Conservation (phyloP, 495 filamentous ascomycete species). For the Thermothielavioides terrestris region DNA sequence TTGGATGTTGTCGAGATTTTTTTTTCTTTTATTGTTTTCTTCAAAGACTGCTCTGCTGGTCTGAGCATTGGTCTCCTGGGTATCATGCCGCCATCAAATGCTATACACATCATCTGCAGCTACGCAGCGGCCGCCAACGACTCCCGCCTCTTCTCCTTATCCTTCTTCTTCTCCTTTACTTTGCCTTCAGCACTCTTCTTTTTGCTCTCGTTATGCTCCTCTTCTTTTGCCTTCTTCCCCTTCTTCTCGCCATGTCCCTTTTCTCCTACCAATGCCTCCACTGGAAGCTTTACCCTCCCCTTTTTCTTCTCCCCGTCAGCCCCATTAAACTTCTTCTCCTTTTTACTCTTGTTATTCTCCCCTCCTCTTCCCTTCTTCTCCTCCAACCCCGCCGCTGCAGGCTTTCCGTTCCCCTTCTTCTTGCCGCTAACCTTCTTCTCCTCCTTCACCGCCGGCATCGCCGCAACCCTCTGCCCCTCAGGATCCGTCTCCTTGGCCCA, state of each 20-base stretch:
- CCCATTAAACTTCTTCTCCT: no score
- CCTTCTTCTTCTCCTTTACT: not conserved
- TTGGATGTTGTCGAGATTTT: not conserved
- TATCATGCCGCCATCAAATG: conserved; percentile 3
- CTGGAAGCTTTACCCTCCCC: not conserved
- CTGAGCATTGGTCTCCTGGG: not conserved
- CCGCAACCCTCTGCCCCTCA: conserved; percentile 21
- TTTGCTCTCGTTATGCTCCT: not conserved
- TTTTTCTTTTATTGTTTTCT: not conserved
- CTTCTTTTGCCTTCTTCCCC: not conserved
- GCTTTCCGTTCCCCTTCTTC: not conserved
- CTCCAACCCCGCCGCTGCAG: not conserved
- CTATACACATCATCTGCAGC: not conserved
- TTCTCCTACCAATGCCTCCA: not conserved
- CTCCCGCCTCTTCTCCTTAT: not conserved
- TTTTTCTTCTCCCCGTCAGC: conserved; percentile 1
- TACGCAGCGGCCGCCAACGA: not conserved
- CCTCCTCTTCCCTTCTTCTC: not conserved
- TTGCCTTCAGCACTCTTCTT: not conserved
- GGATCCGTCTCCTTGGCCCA: conserved; percentile 51
- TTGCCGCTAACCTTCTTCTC: not conserved
- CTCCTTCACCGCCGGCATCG: conserved; percentile 12
- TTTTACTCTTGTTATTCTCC: conserved; percentile 9
- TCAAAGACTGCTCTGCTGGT: not conserved
- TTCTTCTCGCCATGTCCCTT: conserved; percentile 1